Conservation (phyloP, 2,329 filamentous ascomycete genomes). For the Peltaster fructicola region DNA sequence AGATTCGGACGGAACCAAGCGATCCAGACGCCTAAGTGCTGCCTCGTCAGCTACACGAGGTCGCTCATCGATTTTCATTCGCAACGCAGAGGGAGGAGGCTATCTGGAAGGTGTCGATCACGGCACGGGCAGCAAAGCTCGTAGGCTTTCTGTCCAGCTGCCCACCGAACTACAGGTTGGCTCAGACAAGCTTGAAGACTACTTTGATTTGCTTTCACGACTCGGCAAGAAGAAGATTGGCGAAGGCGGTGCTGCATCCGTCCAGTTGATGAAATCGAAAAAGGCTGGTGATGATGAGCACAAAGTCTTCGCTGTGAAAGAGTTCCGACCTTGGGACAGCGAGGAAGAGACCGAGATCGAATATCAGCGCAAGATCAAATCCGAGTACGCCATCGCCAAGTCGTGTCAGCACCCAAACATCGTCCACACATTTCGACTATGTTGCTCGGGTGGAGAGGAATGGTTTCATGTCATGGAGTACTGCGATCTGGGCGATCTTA, state of each 20-base stretch:
- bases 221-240: constrained; percentile 60
- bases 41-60: constrained; percentile 9
- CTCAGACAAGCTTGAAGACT: constrained; percentile 26
- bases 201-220: constrained; percentile 47
- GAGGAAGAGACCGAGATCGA: constrained; percentile 49
- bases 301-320: constrained; percentile 70
- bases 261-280: constrained; percentile 62
- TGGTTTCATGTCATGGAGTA: constrained; percentile 95
- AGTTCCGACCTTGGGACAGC: constrained; percentile 57
- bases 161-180: constrained; percentile 16
- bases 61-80: constrained; percentile 16
- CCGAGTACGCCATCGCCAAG: constrained; percentile 75
- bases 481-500: constrained; percentile 67
- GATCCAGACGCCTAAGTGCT: constrained; percentile 13
- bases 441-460: constrained; percentile 42
- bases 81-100: constrained; percentile 11
- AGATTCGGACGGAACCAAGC: too few species aligned
- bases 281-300: constrained; percentile 29
- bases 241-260: constrained; percentile 67
- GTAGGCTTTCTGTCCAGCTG: constrained; percentile 15
- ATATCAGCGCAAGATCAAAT: constrained; percentile 79
- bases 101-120: constrained; percentile 14
- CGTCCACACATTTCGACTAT: constrained; percentile 61
- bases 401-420: constrained; percentile 76
- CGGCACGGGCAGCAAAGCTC: constrained; percentile 19